These are phyloP conservation scores for Suillus ampliporus DNA, from an alignment of 768 basidiomycete species.

Conservation along the genomic window DNA sequence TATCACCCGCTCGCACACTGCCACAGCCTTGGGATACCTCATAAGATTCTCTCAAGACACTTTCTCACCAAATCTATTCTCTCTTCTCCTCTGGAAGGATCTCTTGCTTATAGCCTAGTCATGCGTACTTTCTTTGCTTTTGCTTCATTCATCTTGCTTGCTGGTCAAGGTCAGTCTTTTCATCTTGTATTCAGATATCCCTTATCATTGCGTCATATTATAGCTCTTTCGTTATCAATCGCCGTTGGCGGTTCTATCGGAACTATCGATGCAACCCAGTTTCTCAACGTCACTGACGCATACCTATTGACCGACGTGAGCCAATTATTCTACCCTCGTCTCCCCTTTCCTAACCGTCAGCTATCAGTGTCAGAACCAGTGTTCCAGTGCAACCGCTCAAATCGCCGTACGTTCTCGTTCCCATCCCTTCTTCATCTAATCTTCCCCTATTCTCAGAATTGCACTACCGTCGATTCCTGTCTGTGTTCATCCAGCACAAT, in stretches of 20 bases:
- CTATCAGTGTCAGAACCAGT: slow-evolving; percentile 33
- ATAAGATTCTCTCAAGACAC: too few species aligned
- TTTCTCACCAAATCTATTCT: too few species aligned
- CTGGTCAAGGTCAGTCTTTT: slow-evolving; percentile 59
- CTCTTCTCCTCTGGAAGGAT: too few species aligned
- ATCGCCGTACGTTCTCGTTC: slow-evolving; percentile 28
- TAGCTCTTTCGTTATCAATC: slow-evolving; percentile 56
- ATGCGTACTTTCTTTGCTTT: slow-evolving; percentile 35
- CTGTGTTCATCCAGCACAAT: slow-evolving; percentile 56
- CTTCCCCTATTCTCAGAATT: slow-evolving; percentile 44
- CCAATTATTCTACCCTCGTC: neutral
- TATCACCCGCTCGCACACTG: too few species aligned
- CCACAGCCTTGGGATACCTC: too few species aligned
- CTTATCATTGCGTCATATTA: neutral
- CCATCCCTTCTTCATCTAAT: slow-evolving; percentile 12
- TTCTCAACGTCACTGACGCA: slow-evolving; percentile 47
- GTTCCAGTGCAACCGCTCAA: slow-evolving; percentile 27
- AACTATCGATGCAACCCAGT: slow-evolving; percentile 46
- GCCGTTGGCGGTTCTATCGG: slow-evolving; percentile 43
- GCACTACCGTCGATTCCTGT: slow-evolving; percentile 53
- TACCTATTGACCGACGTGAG: slow-evolving; percentile 37
- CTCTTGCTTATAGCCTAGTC: slow-evolving; percentile 19
- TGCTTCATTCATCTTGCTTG: slow-evolving; percentile 48
- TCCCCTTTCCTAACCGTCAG: slow-evolving; percentile 33
- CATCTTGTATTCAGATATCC: too few species aligned